phyloP scores from a whole-genome alignment of 2,329 filamentous ascomycete species.

The Lachnellula occidentalis region DNA sequence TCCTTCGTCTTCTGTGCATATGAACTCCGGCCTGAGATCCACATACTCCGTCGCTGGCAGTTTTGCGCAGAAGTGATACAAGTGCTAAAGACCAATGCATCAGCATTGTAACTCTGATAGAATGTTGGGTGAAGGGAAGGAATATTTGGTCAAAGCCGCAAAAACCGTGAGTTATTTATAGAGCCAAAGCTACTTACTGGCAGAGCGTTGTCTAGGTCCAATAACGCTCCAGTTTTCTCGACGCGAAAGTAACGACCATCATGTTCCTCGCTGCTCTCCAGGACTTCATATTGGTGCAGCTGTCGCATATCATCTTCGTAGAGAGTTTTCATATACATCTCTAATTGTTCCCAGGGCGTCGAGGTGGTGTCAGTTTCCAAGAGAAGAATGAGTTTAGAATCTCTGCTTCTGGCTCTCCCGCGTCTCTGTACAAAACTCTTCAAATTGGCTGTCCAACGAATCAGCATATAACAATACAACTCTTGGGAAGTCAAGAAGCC shows the following conservation, averaged over 20 bases:
- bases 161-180: too few relatives aligned
- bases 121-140: too few relatives aligned
- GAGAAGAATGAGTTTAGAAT: constrained; percentile 46
- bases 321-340: constrained; percentile 59
- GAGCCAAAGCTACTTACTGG: constrained; percentile 20
- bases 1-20: constrained; percentile 38
- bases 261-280: constrained; percentile 29
- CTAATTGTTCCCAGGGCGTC: constrained; percentile 58
- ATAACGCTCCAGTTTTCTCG: constrained; percentile 48
- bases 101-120: too few relatives aligned
- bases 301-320: constrained; percentile 32
- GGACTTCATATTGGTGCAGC: constrained; percentile 16
- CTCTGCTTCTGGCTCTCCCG: constrained; percentile 56
- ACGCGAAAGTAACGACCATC: constrained; percentile 37
- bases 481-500: too few relatives aligned
- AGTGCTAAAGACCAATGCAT: constrained; percentile 40
- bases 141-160: too few relatives aligned
- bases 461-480: too few relatives aligned
- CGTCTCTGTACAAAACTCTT: constrained; percentile 62
- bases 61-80: constrained; percentile 74
- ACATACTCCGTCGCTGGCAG: constrained; percentile 51
- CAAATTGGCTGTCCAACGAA: constrained; percentile 38
- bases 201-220: constrained; percentile 69
- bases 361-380: constrained; percentile 38
- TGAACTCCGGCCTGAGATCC: constrained; percentile 63